phyloP scores from a whole-genome alignment of 1,284 basidiomycete genomes.

The Inonotus hispidus region DNA sequence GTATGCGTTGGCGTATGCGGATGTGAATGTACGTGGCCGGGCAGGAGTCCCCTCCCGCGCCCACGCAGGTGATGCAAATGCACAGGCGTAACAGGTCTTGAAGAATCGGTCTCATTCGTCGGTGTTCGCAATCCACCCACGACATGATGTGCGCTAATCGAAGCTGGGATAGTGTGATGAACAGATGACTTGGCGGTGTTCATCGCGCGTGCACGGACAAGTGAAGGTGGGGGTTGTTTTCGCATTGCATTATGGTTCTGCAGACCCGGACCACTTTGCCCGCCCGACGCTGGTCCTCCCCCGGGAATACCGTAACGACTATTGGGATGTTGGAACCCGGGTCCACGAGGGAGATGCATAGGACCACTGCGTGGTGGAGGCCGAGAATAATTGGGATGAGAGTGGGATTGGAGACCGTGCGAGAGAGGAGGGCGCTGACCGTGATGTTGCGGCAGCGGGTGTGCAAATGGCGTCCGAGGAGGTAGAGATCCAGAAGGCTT shows the following conservation, averaged over 20 bases:
- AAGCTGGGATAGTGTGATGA: not conserved
- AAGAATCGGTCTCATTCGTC: not conserved
- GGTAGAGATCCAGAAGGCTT: not conserved
- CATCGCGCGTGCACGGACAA: slow-evolving; percentile 10
- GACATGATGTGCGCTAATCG: not conserved
- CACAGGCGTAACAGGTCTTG: not conserved
- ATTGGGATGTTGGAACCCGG: not conserved
- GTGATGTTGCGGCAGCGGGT: not conserved
- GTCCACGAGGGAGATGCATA: not conserved
- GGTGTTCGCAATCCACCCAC: not conserved
- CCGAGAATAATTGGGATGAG: slow-evolving; percentile 4
- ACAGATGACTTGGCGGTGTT: slow-evolving; percentile 6
- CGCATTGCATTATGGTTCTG: not conserved
- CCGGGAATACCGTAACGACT: not conserved
- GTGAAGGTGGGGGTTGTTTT: slow-evolving; percentile 3
- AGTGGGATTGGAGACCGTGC: not conserved
- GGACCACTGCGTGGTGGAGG: slow-evolving; percentile 7
- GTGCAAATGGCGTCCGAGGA: not conserved
- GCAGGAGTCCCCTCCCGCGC: not conserved
- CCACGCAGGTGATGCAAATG: not conserved
- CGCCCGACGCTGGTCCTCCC: not conserved
- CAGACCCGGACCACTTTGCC: not conserved
- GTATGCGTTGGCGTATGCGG: slow-evolving; percentile 16
- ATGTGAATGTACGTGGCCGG: not conserved
- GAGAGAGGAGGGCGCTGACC: not conserved